Evolutionary conservation across 2,329 filamentous ascomycete genomes (phyloP), one percentile per base, ranked within the genome.

Genomic region (Elsinoe batatas): DNA sequence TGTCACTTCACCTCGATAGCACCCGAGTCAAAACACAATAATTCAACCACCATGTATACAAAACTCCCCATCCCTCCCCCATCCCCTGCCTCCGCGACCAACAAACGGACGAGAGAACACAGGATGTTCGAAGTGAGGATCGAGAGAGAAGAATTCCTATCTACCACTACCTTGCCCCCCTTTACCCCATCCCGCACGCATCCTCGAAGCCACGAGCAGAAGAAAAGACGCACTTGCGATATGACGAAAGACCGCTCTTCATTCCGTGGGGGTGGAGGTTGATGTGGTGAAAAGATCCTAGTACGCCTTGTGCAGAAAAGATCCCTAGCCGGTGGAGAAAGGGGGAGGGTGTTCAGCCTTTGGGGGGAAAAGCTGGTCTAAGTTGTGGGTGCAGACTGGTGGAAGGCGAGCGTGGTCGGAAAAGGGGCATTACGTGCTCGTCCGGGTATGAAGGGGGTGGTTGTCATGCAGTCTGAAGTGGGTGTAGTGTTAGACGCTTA

Each of bases 21-120:
- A 30, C 26, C 4, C 7, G 7, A 30, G 26, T 30, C 26, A 44
- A 11, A 5, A 44, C 10, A 26, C 40, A 18, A 44, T 44, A 26
- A 44, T 44, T 44, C 26, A 22, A 44, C 40, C 40, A 44, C 40
- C 40, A 30, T 44, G 40, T 44, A 44, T 44, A 44, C 18, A 44
- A 30, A 30, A 30, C 18, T 44, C 40, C 40, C 38, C 40, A 13
- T 26, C 18, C 18, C 40, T 15, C 26, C 5, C 26, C 26, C 26
- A 2, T 30, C 26, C 7, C 26, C 7, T 22, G 22, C 5, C 22
- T 22, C 22, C 22, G 22, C 22, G 22, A 22, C 22, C 3, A 5
- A 22, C 22, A 22, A 22, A 22, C 5, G 5, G 26, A 30, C 40
- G 40, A 6, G 26, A 17, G 13, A 30, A 44, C n/a, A 43, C 37